A percentile compares a stretch with the other conserved stretches of the same genome.
These are phyloP conservation scores for Golubevia sp. DNA, from an alignment of 1,284 basidiomycete genomes.

Conservation along the genomic window DNA sequence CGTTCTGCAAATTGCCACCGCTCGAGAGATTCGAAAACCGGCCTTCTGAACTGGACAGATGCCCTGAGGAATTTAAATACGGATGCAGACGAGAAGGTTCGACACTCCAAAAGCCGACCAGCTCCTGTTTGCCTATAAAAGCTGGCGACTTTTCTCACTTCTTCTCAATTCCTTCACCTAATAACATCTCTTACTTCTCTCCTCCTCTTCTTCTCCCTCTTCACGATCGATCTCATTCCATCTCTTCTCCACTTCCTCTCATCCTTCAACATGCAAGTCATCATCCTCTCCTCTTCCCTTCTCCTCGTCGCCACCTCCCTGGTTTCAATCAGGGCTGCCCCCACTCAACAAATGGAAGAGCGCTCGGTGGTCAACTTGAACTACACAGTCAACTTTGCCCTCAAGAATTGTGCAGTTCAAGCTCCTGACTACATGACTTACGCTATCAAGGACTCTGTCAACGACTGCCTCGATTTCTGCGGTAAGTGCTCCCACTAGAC, in stretches of 20 bases:
- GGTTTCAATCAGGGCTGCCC: background rate
- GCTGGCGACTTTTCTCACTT: too few species aligned
- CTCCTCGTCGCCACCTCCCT: background rate
- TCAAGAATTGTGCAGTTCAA: background rate
- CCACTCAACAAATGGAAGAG: background rate
- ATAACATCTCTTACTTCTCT: too few species aligned
- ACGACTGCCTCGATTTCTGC: conserved; percentile 4
- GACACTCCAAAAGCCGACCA: too few species aligned
- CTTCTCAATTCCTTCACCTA: too few species aligned
- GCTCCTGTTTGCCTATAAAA: too few species aligned
- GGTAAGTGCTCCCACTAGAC: background rate
- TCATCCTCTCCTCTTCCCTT: background rate
- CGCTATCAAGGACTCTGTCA: background rate
- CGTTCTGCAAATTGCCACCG: too few species aligned
- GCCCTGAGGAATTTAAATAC: too few species aligned
- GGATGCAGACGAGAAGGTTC: too few species aligned
- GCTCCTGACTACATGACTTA: background rate
- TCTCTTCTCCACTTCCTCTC: background rate
- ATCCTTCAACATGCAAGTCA: background rate
- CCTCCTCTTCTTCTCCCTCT: too few species aligned
- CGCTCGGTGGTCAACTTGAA: background rate
- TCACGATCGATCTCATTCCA: too few species aligned
- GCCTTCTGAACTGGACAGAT: too few species aligned
- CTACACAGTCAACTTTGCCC: background rate
- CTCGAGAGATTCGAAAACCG: too few species aligned